phyloP scores from a whole-genome alignment of 2,329 filamentous ascomycete genomes.

The Alternaria gansuensis region DNA sequence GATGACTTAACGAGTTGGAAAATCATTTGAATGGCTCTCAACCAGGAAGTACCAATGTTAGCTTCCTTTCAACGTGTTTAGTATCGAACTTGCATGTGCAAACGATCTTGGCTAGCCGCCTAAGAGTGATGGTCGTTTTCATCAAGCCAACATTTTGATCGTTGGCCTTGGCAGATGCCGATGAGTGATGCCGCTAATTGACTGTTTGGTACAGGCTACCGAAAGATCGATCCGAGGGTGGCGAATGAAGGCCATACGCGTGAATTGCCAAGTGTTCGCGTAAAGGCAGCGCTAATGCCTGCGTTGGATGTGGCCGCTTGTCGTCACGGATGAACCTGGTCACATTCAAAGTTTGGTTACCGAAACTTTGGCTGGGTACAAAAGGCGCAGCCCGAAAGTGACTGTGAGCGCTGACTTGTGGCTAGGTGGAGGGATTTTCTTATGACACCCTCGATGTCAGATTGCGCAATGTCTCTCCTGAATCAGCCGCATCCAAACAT shows the following conservation, averaged over 20 bases:
- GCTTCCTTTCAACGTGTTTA: slow-evolving; percentile 3
- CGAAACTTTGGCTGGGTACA: slow-evolving; percentile 4
- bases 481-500: slow-evolving; percentile 1
- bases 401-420: not conserved
- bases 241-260: slow-evolving; percentile 4
- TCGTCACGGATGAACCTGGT: slow-evolving; percentile 2
- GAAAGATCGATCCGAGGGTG: slow-evolving; percentile 10
- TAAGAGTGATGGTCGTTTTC: not conserved
- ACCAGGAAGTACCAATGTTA: not conserved
- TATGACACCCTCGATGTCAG: not conserved
- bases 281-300: slow-evolving; percentile 1
- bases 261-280: not conserved
- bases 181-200: slow-evolving; percentile 13
- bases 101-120: not conserved
- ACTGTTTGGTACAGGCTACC: slow-evolving; percentile 13
- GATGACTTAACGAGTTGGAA: not conserved
- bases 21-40: not conserved
- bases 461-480: not conserved
- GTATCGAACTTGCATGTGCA: not conserved
- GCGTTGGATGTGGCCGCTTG: slow-evolving; percentile 2
- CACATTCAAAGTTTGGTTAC: slow-evolving; percentile 7
- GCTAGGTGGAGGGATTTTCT: not conserved
- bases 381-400: slow-evolving; percentile 1
- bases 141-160: slow-evolving; percentile 8
- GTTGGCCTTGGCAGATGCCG: slow-evolving; percentile 6